Base-by-base conservation (phyloP, 1,284 basidiomycete genomes). In the Tilletiopsis washingtonensis region DNA sequence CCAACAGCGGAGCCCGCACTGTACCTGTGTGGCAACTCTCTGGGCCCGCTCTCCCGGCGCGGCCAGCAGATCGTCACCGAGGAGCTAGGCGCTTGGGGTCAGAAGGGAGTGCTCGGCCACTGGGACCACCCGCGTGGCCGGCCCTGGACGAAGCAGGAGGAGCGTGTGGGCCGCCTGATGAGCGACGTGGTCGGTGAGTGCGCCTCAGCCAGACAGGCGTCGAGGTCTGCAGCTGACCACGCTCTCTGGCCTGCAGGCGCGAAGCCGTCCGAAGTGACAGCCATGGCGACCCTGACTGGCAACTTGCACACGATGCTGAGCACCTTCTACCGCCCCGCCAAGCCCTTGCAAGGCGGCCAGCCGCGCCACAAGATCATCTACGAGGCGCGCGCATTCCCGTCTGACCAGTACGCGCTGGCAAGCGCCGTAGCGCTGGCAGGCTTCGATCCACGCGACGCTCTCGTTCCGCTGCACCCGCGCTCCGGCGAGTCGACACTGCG, bases 21-120 rank as follows among this genome's bases (percentile, higher is more conserved):
- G 37, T 99, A 98, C 75, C 82, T 99, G 45, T 94, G 89, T 74
- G 94, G 93, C 40, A 98, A 99, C 77, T 96, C 91, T 39, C 81
- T 98, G 3, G 93, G 93, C 1, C 79, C 85, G 42, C 78, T 91
- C 63, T 81, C 86, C 39, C 88, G 84, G 71, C 78, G 81, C 36
- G 84, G 88, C 20, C 79, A 81, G 54, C 69, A 79, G 62, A 79
- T 89, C 47, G 77, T 98, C 26, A 75, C 86, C 61, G 82, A 93
- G 74, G 94, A 98, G 74, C 75, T 98, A 41, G 76, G 82, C 45
- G 84, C 85, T n/a, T 99, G 93, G 94, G 82, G 56, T 3, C 45
- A 49, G 21, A 57, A 91, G 61, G 91, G 82, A 14, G 91, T 97
- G 29, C 79, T 85, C 40, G 94, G 88, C 12, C 94, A 98, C 75